These are phyloP conservation scores for Fusarium chaquense DNA, from an alignment of 2,329 filamentous ascomycete genomes.

Conservation along the genomic window DNA sequence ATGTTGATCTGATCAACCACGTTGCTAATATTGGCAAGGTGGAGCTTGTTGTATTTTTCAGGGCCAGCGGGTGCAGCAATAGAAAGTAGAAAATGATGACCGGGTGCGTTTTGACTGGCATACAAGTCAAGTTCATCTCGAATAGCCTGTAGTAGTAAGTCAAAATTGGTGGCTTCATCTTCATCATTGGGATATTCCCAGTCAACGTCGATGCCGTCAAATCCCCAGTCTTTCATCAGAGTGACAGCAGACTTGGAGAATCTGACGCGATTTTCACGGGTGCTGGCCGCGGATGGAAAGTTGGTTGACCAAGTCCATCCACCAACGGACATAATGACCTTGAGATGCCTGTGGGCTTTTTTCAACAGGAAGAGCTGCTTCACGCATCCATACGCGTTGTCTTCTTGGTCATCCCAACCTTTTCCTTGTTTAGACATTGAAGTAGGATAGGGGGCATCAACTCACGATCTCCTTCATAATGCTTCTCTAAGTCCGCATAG, in stretches of 20 bases:
- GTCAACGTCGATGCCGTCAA: conserved; percentile 37
- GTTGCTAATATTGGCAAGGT: conserved; percentile 15
- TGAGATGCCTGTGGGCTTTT: conserved; percentile 33
- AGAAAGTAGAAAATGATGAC: conserved; percentile 28
- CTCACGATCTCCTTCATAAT: conserved; percentile 70
- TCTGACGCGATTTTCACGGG: conserved; percentile 17
- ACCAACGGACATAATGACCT: conserved; percentile 33
- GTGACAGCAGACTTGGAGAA: conserved; percentile 32
- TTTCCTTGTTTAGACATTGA: not conserved
- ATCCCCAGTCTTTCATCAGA: conserved; percentile 38
- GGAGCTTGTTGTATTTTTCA: conserved; percentile 27
- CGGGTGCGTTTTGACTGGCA: conserved; percentile 10
- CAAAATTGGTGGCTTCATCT: conserved; percentile 26
- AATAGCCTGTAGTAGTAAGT: conserved; percentile 30
- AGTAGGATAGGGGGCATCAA: not conserved
- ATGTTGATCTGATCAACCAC: conserved; percentile 34
- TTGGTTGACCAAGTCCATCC: conserved; percentile 36
- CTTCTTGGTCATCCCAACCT: conserved; percentile 22
- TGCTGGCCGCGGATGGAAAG: conserved; percentile 32
- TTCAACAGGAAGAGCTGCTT: conserved; percentile 36
- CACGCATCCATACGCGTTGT: conserved; percentile 36
- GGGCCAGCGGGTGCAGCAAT: conserved; percentile 30
- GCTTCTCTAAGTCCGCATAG: conserved; percentile 79
- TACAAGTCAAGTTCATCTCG: conserved; percentile 28
- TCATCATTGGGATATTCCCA: conserved; percentile 34